Percentiles rank a stretch among this genome's conserved stretches.
phyloP scores from a whole-genome alignment of 768 basidiomycete species.

The Royoungia palumana region DNA sequence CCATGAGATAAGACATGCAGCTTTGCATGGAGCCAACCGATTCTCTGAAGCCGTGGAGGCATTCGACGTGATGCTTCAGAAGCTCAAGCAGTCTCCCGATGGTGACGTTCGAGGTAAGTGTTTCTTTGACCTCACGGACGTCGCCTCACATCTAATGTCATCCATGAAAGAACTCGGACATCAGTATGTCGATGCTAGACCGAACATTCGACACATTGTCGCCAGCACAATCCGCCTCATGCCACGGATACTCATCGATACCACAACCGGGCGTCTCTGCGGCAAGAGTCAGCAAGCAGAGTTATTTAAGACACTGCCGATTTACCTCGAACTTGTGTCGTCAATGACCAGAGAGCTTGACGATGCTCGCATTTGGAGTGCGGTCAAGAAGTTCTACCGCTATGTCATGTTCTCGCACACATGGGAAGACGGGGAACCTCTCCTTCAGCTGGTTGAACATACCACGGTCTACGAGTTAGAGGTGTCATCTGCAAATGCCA shows the following conservation, averaged over 20 bases:
- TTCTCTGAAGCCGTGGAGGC: background rate
- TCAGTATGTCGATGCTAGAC: background rate
- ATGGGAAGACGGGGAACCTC: background rate
- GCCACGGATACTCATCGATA: slow-evolving; percentile 5
- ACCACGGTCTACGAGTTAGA: slow-evolving; percentile 1
- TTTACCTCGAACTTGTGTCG: background rate
- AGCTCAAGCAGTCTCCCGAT: background rate
- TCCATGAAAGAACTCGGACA: background rate
- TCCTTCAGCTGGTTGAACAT: background rate
- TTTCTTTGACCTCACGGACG: too few species aligned
- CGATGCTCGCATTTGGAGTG: background rate
- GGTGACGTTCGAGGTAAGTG: background rate
- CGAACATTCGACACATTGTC: background rate
- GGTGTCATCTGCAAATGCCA: background rate
- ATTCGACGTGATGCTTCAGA: background rate
- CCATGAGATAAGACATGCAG: background rate
- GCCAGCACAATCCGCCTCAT: background rate
- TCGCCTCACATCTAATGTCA: too few species aligned
- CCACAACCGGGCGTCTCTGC: background rate
- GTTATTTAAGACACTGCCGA: background rate
- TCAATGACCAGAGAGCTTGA: background rate
- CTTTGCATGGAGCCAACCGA: background rate
- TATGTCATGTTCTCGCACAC: slow-evolving; percentile 6
- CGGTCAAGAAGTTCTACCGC: background rate
- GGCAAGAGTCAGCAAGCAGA: background rate